These are phyloP conservation scores for Ustulina deusta DNA, from an alignment of 2,329 filamentous ascomycete species.

Conservation along the genomic window DNA sequence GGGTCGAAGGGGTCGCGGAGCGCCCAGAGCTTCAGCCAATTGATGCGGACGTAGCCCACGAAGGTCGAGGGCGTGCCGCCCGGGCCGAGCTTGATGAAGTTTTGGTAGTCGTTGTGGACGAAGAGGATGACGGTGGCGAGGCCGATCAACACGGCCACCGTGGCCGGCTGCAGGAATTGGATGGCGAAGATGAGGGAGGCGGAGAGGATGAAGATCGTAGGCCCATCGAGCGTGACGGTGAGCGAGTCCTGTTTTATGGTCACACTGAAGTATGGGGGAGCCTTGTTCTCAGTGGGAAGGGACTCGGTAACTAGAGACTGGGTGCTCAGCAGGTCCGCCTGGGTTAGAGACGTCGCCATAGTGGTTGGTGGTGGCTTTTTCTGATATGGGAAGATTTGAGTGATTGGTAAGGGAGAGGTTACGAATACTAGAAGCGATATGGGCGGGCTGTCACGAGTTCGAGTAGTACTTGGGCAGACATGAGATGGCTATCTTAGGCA, in stretches of 20 bases:
- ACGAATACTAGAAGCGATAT: neutral
- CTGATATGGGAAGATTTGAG: neutral
- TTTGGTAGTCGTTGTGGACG: slow-evolving; percentile 77
- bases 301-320: slow-evolving; percentile 42
- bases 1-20: slow-evolving; percentile 77
- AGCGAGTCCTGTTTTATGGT: slow-evolving; percentile 64
- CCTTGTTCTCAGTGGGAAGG: slow-evolving; percentile 34
- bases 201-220: slow-evolving; percentile 60
- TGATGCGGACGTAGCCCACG: slow-evolving; percentile 78
- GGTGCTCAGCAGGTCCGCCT: slow-evolving; percentile 42
- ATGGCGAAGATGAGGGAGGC: slow-evolving; percentile 63
- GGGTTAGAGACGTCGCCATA: slow-evolving; percentile 48
- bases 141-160: slow-evolving; percentile 63
- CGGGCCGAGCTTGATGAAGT: slow-evolving; percentile 81
- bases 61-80: slow-evolving; percentile 83
- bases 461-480: slow-evolving; percentile 3
- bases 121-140: slow-evolving; percentile 62
- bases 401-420: slow-evolving; percentile 7
- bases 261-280: slow-evolving; percentile 54
- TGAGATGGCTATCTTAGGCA: slow-evolving; percentile 18
- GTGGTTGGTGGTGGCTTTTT: slow-evolving; percentile 37
- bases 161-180: slow-evolving; percentile 62
- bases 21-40: slow-evolving; percentile 77
- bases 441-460: slow-evolving; percentile 11
- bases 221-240: slow-evolving; percentile 65